Evolutionary conservation across 2,329 filamentous ascomycete species (phyloP).

Genomic region (Alternaria solani): DNA sequence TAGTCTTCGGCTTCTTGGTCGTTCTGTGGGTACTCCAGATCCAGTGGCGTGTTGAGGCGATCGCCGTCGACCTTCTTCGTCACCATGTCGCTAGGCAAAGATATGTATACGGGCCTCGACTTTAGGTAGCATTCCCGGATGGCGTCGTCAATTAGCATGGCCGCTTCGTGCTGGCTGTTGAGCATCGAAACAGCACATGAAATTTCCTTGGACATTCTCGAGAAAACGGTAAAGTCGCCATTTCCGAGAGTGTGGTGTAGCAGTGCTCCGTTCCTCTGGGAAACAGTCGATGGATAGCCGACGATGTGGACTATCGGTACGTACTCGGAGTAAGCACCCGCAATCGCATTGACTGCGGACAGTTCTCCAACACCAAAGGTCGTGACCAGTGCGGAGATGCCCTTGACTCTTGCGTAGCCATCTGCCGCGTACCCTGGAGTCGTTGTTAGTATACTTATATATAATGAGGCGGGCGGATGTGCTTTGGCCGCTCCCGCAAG

Average conservation of each 20-base stretch:
- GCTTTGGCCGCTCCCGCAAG: conserved; percentile 6
- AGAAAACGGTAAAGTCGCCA: conserved; percentile 82
- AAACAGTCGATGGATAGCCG: conserved; percentile 53
- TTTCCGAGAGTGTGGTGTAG: conserved; percentile 59
- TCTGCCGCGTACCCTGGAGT: conserved; percentile 56
- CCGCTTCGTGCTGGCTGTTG: conserved; percentile 73
- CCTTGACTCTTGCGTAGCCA: conserved; percentile 58
- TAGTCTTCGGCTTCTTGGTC: conserved; percentile 78
- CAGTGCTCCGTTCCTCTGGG: conserved; percentile 53
- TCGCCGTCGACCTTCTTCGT: conserved; percentile 77
- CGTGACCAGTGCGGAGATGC: conserved; percentile 56
- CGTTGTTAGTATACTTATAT: conserved; percentile 6
- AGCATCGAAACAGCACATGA: conserved; percentile 76
- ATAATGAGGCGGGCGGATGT: not conserved
- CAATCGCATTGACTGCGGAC: conserved; percentile 57
- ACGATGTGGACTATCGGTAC: conserved; percentile 59
- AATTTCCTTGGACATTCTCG: conserved; percentile 76
- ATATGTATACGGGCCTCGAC: conserved; percentile 83
- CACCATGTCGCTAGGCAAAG: conserved; percentile 82
- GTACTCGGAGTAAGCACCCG: conserved; percentile 58
- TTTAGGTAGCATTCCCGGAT: conserved; percentile 76
- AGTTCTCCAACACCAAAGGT: conserved; percentile 61
- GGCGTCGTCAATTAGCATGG: conserved; percentile 78
- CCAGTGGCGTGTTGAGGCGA: conserved; percentile 73
- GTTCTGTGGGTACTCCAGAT: conserved; percentile 70